Percentiles rank a stretch among this genome's conserved stretches.
These are phyloP conservation scores for Otatea glauca DNA, from an alignment of 176 grass and related monocot species.

Conservation along the genomic window DNA sequence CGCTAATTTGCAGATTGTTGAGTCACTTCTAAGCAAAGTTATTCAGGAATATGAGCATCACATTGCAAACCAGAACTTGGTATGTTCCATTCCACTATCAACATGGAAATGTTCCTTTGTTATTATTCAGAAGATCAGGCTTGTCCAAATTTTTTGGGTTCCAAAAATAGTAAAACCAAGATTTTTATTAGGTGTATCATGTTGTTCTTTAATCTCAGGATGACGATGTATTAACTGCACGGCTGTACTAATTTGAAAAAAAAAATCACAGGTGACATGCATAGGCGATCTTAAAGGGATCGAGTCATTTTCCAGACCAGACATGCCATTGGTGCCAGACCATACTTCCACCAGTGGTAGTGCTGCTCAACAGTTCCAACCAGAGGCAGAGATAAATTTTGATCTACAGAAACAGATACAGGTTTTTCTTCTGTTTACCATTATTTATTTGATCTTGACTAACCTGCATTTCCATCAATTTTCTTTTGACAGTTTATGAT, in stretches of 20 bases:
- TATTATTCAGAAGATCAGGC: constrained; percentile 15
- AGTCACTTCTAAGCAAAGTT: constrained; percentile 77
- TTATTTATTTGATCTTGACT: constrained; percentile 34
- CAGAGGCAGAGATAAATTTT: constrained; percentile 46
- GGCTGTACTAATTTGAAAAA: background rate
- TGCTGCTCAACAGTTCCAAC: constrained; percentile 45
- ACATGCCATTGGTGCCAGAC: constrained; percentile 30
- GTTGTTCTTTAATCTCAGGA: background rate
- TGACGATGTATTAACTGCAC: constrained; percentile 1
- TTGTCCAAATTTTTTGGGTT: constrained; percentile 16
- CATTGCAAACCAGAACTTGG: constrained; percentile 57
- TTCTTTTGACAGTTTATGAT: constrained; percentile 48
- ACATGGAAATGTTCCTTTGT: constrained; percentile 2
- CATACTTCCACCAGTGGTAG: constrained; percentile 35
- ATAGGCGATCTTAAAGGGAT: constrained; percentile 28
- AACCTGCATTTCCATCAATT: constrained; percentile 22
- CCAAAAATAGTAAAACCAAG: constrained; percentile 9
- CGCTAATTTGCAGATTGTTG: constrained; percentile 69
- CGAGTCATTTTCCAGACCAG: constrained; percentile 26
- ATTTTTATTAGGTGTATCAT: constrained; percentile 22
- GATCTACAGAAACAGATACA: constrained; percentile 67
- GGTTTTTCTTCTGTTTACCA: constrained; percentile 48
- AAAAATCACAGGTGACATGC: constrained; percentile 46
- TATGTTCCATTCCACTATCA: constrained; percentile 36
- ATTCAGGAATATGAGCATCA: constrained; percentile 70